Evolutionary conservation across 805 yeast genomes (phyloP).

Genomic region (Nadsonia fulvescens): DNA sequence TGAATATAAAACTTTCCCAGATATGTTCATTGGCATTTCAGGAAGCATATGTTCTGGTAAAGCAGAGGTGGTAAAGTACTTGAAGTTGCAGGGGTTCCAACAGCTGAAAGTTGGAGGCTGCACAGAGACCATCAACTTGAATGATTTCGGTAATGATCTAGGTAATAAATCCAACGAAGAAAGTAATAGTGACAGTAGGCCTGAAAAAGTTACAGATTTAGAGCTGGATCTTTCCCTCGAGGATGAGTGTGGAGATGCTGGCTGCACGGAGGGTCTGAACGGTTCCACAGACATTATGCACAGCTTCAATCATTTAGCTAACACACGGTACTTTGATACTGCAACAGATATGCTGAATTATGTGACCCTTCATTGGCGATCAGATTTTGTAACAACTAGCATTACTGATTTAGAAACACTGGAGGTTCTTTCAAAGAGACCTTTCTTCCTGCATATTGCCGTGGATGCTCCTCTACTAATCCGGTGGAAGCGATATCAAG

Average conservation of each 20-base stretch:
- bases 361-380: slow-evolving; percentile 51
- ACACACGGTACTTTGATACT: slow-evolving; percentile 18
- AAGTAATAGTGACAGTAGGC: no score
- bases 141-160: neutral
- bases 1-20: neutral
- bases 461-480: slow-evolving; percentile 51
- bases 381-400: slow-evolving; percentile 40
- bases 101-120: slow-evolving; percentile 15
- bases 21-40: slow-evolving; percentile 58
- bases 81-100: slow-evolving; percentile 35
- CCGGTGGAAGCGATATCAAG: slow-evolving; percentile 19
- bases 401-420: slow-evolving; percentile 27
- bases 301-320: neutral
- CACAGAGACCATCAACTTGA: slow-evolving; percentile 9
- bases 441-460: slow-evolving; percentile 67
- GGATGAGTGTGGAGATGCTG: neutral
- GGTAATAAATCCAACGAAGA: no score
- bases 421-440: slow-evolving; percentile 39
- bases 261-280: slow-evolving; percentile 8
- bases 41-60: slow-evolving; percentile 57
- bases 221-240: no score
- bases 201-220: no score
- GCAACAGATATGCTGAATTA: slow-evolving; percentile 32
- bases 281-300: slow-evolving; percentile 8
- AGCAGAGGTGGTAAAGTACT: slow-evolving; percentile 40